Base-by-base conservation (phyloP, 192 early-diverging fungal species). In the Cladochytrium replicatum region DNA sequence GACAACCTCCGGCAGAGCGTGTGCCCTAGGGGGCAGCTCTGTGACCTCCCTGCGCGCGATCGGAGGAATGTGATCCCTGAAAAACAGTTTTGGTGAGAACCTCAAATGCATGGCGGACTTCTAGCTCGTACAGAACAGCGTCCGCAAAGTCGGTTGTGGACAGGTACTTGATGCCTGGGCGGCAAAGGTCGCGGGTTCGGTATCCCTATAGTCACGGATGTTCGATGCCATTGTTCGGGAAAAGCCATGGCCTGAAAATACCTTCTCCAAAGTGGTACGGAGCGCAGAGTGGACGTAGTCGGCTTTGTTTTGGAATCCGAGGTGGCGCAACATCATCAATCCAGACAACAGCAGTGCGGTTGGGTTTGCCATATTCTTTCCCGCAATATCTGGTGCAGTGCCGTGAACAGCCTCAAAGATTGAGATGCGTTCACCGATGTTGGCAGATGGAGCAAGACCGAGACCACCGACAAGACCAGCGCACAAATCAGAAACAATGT, bases 401-500 rank as follows among this genome's bases (percentile, higher is more conserved):
- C 54, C 54, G 24, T 56, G 54, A 13, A 92, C 89, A 11, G 86
- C 83, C 69, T 92, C 89, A 38, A 92, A 92, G 74, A 92, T 90
- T 37, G 85, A 89, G 48, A 87, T 87, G 55, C 88, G 78, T 39
- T 78, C 83, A 41, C 89, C 89, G 69, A 92, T 88, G 74, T 92
- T 92, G 41, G 87, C 89, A 25, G 88, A 90, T 32, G 89, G 89
- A 8, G 89, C 89, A 58, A 92, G 70, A 22, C 89, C 89, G 46
- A 92, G 80, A 41, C 89, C 89, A 53, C 89, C 89, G 45, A 92
- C 89, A 39, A 92, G 72, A 57, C 89, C 89, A 42, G 89, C 89
- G 54, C 86, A 84, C 79, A 92, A 83, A 57, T 92, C 89, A 17
- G 88, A 90, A 19, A 92, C 67, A 68, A 92, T 92, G 60, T 92